A percentile compares a stretch with the other conserved stretches of the same genome.
phyloP scores from a whole-genome alignment of 2,329 filamentous ascomycete genomes.

The Epichloe sibirici region DNA sequence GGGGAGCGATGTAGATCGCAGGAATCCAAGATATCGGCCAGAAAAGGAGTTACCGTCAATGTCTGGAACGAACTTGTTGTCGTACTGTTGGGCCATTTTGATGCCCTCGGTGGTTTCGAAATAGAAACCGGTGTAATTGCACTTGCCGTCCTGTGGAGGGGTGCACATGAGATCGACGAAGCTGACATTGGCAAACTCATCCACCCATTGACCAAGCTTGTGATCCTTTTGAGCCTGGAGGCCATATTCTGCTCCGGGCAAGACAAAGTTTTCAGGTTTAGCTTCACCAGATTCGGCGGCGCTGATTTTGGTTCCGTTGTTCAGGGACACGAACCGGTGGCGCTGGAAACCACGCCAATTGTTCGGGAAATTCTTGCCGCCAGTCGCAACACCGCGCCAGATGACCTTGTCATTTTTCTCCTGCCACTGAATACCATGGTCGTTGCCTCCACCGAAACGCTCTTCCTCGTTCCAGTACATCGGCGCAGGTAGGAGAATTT shows the following conservation, averaged over 20 bases:
- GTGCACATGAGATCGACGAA: conserved; percentile 44
- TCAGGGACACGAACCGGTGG: conserved; percentile 63
- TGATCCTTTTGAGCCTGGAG: conserved; percentile 32
- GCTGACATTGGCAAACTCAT: conserved; percentile 34
- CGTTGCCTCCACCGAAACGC: conserved; percentile 45
- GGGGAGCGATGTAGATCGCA: conserved; percentile 56
- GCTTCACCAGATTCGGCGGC: conserved; percentile 32
- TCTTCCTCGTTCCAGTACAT: conserved; percentile 57
- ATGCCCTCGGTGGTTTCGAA: conserved; percentile 28
- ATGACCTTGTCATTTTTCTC: conserved; percentile 41
- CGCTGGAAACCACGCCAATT: conserved; percentile 66
- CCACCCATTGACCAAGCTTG: conserved; percentile 37
- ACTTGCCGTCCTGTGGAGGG: conserved; percentile 22
- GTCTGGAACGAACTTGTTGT: conserved; percentile 59
- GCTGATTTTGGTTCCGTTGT: conserved; percentile 49
- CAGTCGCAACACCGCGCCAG: conserved; percentile 58
- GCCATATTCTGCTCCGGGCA: conserved; percentile 36
- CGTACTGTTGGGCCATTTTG: conserved; percentile 40
- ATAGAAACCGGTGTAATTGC: conserved; percentile 36
- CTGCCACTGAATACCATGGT: conserved; percentile 42
- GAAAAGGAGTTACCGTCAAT: conserved; percentile 65
- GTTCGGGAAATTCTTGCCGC: conserved; percentile 42
- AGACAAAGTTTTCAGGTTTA: conserved; percentile 38
- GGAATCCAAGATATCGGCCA: conserved; percentile 56
- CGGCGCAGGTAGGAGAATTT: conserved; percentile 56